Conservation (phyloP, 2,329 filamentous ascomycete species). For the Botrytis porri region DNA sequence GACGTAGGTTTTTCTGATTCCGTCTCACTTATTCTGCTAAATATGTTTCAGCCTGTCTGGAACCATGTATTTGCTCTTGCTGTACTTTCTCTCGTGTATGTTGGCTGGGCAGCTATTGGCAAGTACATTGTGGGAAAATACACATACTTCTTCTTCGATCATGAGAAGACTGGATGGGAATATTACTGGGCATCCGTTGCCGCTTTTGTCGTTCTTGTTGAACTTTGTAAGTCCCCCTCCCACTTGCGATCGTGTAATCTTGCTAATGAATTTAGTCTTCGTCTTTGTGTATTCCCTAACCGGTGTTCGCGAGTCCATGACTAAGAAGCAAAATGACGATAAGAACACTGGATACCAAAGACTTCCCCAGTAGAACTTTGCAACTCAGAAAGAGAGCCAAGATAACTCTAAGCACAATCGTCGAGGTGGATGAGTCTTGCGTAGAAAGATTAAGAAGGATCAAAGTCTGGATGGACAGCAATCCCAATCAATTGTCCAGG, state of each 20-base stretch:
- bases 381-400: neutral
- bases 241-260: neutral
- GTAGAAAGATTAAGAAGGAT: slow-evolving; percentile 1
- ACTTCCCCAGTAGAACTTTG: slow-evolving; percentile 27
- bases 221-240: slow-evolving; percentile 29
- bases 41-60: slow-evolving; percentile 28
- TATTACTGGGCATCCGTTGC: slow-evolving; percentile 28
- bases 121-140: slow-evolving; percentile 32
- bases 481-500: neutral
- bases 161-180: slow-evolving; percentile 32
- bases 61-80: slow-evolving; percentile 30
- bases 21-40: slow-evolving; percentile 20
- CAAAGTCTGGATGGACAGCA: neutral
- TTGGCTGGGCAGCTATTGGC: slow-evolving; percentile 36
- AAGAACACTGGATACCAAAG: slow-evolving; percentile 28
- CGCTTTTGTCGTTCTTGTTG: slow-evolving; percentile 26
- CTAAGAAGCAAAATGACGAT: slow-evolving; percentile 25
- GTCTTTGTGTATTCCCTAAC: slow-evolving; percentile 28
- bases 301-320: slow-evolving; percentile 28
- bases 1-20: slow-evolving; percentile 29
- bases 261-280: slow-evolving; percentile 24
- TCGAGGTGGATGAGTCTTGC: slow-evolving; percentile 1
- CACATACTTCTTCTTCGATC: slow-evolving; percentile 37
- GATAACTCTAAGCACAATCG: neutral
- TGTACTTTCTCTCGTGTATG: slow-evolving; percentile 30